phyloP scores from a whole-genome alignment of 2,329 filamentous ascomycete genomes.

The Chaetomium sp. region DNA sequence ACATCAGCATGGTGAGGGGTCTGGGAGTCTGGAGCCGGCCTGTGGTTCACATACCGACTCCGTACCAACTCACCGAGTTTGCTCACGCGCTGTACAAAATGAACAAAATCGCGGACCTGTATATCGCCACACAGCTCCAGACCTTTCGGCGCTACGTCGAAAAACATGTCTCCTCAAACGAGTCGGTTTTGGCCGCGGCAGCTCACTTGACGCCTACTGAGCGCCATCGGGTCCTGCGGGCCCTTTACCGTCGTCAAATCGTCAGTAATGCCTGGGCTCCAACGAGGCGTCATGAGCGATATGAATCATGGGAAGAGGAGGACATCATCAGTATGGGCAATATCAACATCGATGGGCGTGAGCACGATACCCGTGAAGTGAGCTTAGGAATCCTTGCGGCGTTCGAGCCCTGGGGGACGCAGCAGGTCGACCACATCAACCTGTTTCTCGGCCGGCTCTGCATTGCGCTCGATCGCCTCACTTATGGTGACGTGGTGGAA shows the following conservation, averaged over 20 bases:
- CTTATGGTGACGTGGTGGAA: background rate
- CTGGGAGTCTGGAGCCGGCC: too few species aligned
- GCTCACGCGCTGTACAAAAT: background rate
- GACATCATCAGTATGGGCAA: background rate
- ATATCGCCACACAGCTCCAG: background rate
- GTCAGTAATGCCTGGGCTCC: constrained; percentile 9
- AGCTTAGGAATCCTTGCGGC: background rate
- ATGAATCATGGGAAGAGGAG: background rate
- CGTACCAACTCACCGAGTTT: too few species aligned
- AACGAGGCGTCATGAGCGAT: background rate
- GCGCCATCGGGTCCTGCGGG: constrained; percentile 5
- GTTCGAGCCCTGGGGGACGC: background rate
- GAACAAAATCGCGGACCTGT: constrained; percentile 3
- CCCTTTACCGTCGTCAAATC: constrained; percentile 11
- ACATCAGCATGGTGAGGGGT: background rate
- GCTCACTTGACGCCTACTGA: constrained; percentile 5
- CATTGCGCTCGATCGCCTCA: background rate
- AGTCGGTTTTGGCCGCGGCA: background rate
- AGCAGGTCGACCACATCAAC: background rate
- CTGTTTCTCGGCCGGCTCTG: background rate
- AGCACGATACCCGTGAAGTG: background rate
- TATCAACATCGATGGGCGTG: background rate
- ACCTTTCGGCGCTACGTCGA: background rate
- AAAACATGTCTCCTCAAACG: background rate
- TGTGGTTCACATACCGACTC: too few species aligned